phyloP scores from a whole-genome alignment of 495 filamentous ascomycete species.

The Podospora pseudoanserina region DNA sequence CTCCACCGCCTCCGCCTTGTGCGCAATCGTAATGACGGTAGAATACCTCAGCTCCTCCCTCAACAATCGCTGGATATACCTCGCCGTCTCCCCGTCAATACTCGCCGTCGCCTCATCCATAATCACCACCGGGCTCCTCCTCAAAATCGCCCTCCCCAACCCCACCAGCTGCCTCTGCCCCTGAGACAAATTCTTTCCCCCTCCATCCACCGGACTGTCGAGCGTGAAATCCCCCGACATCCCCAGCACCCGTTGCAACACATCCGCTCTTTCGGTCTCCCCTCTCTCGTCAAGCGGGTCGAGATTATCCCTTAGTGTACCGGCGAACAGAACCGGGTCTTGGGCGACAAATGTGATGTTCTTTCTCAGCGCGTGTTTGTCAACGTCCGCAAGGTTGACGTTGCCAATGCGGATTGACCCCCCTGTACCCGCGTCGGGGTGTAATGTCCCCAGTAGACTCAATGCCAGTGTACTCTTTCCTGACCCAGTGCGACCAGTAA shows the following conservation, averaged over 20 bases:
- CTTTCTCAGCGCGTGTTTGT: slow-evolving; percentile 52
- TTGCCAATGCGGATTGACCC: slow-evolving; percentile 54
- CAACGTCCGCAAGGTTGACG: slow-evolving; percentile 48
- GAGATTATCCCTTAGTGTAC: slow-evolving; percentile 53
- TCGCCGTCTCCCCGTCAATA: slow-evolving; percentile 75
- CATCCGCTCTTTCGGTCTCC: slow-evolving; percentile 45
- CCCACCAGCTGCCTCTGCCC: slow-evolving; percentile 60
- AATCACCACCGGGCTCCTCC: slow-evolving; percentile 57
- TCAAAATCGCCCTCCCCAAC: slow-evolving; percentile 56
- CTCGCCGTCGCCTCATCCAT: slow-evolving; percentile 83
- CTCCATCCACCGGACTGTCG: slow-evolving; percentile 48
- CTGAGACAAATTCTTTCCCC: slow-evolving; percentile 59
- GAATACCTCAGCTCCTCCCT: slow-evolving; percentile 69
- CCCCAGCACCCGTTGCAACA: slow-evolving; percentile 44
- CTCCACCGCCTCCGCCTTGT: slow-evolving; percentile 75
- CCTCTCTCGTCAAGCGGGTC: slow-evolving; percentile 48
- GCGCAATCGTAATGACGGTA: slow-evolving; percentile 84
- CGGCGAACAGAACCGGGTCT: slow-evolving; percentile 58
- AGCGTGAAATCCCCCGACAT: slow-evolving; percentile 36
- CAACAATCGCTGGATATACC: slow-evolving; percentile 71
- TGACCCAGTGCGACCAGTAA: slow-evolving; percentile 62
- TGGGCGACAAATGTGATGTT: slow-evolving; percentile 61
- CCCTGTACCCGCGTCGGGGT: slow-evolving; percentile 44
- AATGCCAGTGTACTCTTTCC: slow-evolving; percentile 61
- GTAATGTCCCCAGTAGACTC: slow-evolving; percentile 52